phyloP scores from a whole-genome alignment of 2,329 filamentous ascomycete species.

The Cladosporium oxysporum region DNA sequence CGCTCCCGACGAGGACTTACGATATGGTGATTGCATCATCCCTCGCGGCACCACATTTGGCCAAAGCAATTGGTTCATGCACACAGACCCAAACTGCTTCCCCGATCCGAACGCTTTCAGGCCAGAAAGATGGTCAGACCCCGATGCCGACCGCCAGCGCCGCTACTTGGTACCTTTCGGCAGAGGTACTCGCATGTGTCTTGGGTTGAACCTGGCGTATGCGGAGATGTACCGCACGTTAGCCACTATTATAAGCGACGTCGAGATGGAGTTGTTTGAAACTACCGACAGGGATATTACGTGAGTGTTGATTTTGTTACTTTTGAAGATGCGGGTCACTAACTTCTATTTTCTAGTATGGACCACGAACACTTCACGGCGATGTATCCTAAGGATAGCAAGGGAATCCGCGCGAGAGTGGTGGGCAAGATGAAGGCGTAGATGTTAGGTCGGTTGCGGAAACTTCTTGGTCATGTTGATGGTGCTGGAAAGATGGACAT shows the following conservation, averaged over 20 bases:
- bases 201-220: conserved; percentile 33
- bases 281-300: conserved; percentile 26
- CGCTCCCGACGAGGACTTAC: conserved; percentile 28
- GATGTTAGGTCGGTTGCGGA: neutral
- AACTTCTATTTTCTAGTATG: neutral
- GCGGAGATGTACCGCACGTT: conserved; percentile 38
- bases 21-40: conserved; percentile 23
- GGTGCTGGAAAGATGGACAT: neutral
- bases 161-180: conserved; percentile 8
- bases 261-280: conserved; percentile 34
- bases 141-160: conserved; percentile 6
- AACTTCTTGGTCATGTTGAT: neutral
- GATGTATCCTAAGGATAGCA: conserved; percentile 7
- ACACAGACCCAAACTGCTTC: conserved; percentile 30
- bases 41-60: conserved; percentile 26
- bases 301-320: conserved; percentile 18
- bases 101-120: conserved; percentile 24
- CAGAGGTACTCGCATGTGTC: conserved; percentile 5
- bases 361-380: conserved; percentile 6
- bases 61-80: conserved; percentile 28
- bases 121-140: conserved; percentile 27
- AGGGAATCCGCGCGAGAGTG: conserved; percentile 7
- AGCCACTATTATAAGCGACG: conserved; percentile 36
- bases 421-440: conserved; percentile 9
- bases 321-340: neutral